phyloP scores from a whole-genome alignment of 441 rosid genomes.

The Codiaeum variegatum region DNA sequence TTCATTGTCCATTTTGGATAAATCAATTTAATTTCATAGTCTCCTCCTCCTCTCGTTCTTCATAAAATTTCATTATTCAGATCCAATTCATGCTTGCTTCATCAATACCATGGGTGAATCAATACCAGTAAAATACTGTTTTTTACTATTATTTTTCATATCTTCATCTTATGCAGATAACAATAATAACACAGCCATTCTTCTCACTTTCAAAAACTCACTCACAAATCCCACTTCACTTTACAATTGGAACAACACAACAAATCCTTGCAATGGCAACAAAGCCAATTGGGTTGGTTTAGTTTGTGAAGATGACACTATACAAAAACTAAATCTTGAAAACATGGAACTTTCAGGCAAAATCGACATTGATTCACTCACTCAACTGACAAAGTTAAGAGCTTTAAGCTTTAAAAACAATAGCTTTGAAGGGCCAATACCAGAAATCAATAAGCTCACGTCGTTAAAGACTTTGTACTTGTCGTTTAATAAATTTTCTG shows the following conservation, averaged over 20 bases:
- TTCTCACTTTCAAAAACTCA: conserved; percentile 49
- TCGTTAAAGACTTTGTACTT: conserved; percentile 43
- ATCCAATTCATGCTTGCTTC: neutral
- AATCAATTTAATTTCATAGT: neutral
- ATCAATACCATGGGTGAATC: neutral
- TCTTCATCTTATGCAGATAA: conserved; percentile 11
- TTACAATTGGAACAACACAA: conserved; percentile 36
- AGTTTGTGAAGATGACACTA: conserved; percentile 33
- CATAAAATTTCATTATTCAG: neutral
- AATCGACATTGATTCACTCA: conserved; percentile 44
- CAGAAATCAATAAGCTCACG: conserved; percentile 38
- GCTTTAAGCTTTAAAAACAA: conserved; percentile 60
- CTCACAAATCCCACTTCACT: conserved; percentile 30
- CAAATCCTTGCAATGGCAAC: conserved; percentile 34
- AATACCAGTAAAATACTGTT: neutral
- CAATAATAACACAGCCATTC: conserved; percentile 38
- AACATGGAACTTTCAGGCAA: conserved; percentile 50
- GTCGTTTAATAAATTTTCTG: conserved; percentile 52
- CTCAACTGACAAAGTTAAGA: conserved; percentile 30
- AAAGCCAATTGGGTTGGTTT: conserved; percentile 51
- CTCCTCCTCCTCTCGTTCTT: neutral
- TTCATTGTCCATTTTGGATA: neutral
- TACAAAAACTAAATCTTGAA: conserved; percentile 47
- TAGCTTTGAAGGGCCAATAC: conserved; percentile 50
- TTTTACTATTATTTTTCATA: neutral